These are phyloP conservation scores for Monosporascus cannonballus DNA, from an alignment of 2,329 filamentous ascomycete genomes.

Conservation along the genomic window DNA sequence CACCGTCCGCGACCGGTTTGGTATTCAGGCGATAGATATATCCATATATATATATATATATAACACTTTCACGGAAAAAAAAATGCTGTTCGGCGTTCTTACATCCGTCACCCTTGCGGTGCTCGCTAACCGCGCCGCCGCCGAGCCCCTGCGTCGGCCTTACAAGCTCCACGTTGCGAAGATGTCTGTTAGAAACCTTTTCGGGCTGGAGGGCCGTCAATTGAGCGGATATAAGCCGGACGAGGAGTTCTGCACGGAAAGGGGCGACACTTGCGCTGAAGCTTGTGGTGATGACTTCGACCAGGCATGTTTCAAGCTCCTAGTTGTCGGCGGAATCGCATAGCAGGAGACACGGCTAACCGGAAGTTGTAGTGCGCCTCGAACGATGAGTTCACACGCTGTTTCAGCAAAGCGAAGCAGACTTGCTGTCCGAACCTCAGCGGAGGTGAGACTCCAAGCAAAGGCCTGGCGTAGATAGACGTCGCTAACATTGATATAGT, in stretches of 20 bases:
- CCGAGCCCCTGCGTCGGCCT: slow-evolving; percentile 18
- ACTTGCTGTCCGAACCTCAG: slow-evolving; percentile 50
- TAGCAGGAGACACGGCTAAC: neutral
- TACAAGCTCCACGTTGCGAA: slow-evolving; percentile 19
- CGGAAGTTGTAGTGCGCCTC: slow-evolving; percentile 15
- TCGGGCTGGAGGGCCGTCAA: slow-evolving; percentile 17
- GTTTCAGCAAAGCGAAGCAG: slow-evolving; percentile 49
- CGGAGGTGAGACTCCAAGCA: slow-evolving; percentile 44
- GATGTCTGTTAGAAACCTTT: slow-evolving; percentile 21
- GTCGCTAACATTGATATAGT: slow-evolving; percentile 32
- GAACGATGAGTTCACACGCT: slow-evolving; percentile 45
- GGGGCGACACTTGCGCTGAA: slow-evolving; percentile 24
- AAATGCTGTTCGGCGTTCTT: slow-evolving; percentile 17
- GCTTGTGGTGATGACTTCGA: slow-evolving; percentile 28
- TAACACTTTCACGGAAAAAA: neutral
- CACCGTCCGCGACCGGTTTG: neutral
- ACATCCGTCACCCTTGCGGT: slow-evolving; percentile 16
- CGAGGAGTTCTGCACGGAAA: slow-evolving; percentile 20
- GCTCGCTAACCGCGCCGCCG: slow-evolving; percentile 17
- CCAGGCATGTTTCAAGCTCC: slow-evolving; percentile 5
- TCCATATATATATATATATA: neutral
- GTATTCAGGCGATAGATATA: neutral
- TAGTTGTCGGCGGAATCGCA: neutral
- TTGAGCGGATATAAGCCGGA: slow-evolving; percentile 22
- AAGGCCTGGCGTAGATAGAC: neutral